These are phyloP conservation scores for Podospora anserina DNA, from an alignment of 495 filamentous ascomycete species.

Conservation along the genomic window DNA sequence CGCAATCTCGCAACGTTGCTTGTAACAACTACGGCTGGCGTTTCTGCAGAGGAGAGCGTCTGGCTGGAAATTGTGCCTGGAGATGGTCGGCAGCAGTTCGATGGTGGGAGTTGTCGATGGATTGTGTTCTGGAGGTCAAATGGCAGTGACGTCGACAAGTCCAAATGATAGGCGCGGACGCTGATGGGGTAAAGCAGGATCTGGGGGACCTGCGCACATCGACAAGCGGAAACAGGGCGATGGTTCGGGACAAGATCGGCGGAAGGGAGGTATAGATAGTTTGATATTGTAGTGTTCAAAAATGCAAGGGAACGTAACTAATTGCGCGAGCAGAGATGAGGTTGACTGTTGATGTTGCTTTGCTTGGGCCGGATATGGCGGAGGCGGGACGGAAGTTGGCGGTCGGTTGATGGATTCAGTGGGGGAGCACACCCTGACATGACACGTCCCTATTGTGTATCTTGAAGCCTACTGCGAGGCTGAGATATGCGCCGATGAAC, in stretches of 20 bases:
- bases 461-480: not conserved
- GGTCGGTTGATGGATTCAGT: not conserved
- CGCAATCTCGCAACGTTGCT: not conserved
- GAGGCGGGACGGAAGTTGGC: conserved; percentile 11
- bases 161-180: not conserved
- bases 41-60: not conserved
- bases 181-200: not conserved
- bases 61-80: not conserved
- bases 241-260: not conserved
- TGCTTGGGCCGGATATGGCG: conserved; percentile 18
- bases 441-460: not conserved
- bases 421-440: not conserved
- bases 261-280: not conserved
- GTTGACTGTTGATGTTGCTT: not conserved
- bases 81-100: not conserved
- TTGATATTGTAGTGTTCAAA: not conserved
- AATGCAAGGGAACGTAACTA: not conserved
- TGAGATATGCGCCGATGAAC: no score
- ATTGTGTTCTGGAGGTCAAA: not conserved
- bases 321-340: not conserved
- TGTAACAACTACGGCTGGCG: not conserved
- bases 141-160: not conserved
- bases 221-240: not conserved
- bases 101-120: not conserved
- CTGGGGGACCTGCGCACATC: not conserved